phyloP scores from a whole-genome alignment of 1,139 yeast genomes.

The Yamadazyma spencermartinsiae region DNA sequence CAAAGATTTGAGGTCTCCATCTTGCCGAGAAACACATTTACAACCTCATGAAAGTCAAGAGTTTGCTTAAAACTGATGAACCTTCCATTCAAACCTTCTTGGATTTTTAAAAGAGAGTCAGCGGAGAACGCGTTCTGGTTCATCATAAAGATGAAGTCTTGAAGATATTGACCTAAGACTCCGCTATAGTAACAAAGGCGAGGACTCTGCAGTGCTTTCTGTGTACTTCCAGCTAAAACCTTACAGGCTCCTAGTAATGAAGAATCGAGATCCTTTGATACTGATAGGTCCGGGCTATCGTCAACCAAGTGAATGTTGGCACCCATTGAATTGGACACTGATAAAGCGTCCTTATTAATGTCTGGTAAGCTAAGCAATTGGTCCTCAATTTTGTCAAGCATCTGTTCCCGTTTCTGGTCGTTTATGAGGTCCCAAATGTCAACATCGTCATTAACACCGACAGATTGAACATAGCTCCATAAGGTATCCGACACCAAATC shows the following conservation, averaged over 20 bases:
- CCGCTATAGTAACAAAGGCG: conserved; percentile 11
- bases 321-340: conserved; percentile 49
- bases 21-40: conserved; percentile 2
- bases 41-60: conserved; percentile 2
- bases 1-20: not conserved
- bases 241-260: conserved; percentile 10
- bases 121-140: conserved; percentile 2
- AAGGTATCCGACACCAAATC: conserved; percentile 14
- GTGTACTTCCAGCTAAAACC: conserved; percentile 1
- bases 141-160: conserved; percentile 26
- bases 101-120: conserved; percentile 5
- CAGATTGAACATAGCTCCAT: conserved; percentile 17
- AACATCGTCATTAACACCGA: conserved; percentile 16
- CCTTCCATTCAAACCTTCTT: conserved; percentile 4
- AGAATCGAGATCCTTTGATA: not conserved
- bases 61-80: not conserved
- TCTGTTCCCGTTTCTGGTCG: conserved; percentile 10
- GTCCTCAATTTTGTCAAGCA: conserved; percentile 14
- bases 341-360: conserved; percentile 20
- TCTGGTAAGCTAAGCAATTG: conserved; percentile 12
- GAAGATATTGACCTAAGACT: conserved; percentile 27
- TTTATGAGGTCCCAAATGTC: conserved; percentile 17
- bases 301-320: conserved; percentile 37
- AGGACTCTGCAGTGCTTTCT: not conserved
- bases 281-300: conserved; percentile 3